phyloP scores from a whole-genome alignment of 192 early-diverging fungal species.

The Coemansia sp. region DNA sequence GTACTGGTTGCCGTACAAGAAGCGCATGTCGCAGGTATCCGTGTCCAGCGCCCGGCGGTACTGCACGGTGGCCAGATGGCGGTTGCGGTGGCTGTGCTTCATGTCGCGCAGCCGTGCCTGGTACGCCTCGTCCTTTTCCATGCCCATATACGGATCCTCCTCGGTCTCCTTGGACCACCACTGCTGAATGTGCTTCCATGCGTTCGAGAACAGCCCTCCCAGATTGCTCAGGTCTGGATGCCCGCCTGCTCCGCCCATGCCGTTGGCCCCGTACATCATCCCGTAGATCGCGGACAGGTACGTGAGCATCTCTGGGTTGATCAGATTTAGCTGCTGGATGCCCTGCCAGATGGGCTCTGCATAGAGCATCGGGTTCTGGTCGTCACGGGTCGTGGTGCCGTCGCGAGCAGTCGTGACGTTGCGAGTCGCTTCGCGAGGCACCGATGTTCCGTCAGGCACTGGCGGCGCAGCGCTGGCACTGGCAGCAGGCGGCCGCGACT shows the following conservation, averaged over 20 bases:
- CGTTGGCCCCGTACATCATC: constrained; percentile 23
- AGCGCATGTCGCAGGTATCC: constrained; percentile 59
- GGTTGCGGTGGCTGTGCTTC: constrained; percentile 43
- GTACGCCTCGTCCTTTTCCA: constrained; percentile 51
- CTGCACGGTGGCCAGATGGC: constrained; percentile 56
- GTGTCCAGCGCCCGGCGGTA: constrained; percentile 55
- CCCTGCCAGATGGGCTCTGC: constrained; percentile 38
- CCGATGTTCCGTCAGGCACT: background rate
- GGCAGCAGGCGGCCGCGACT: background rate
- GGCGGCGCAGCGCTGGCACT: background rate
- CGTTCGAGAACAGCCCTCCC: constrained; percentile 8
- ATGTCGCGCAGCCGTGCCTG: constrained; percentile 49
- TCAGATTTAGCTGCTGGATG: constrained; percentile 25
- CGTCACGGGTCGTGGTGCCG: constrained; percentile 14
- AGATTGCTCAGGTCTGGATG: constrained; percentile 2
- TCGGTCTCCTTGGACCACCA: constrained; percentile 18
- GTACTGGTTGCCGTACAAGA: constrained; percentile 58
- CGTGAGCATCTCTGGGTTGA: constrained; percentile 35
- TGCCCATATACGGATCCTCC: constrained; percentile 41
- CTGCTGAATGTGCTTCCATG: constrained; percentile 37
- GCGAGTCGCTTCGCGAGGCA: background rate
- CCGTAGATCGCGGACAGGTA: constrained; percentile 36
- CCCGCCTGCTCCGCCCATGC: background rate
- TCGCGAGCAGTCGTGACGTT: background rate
- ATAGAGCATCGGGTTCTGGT: constrained; percentile 36